Evolutionary conservation across 2,329 filamentous ascomycete species (phyloP).

Genomic region (Nannizzia gypsea): DNA sequence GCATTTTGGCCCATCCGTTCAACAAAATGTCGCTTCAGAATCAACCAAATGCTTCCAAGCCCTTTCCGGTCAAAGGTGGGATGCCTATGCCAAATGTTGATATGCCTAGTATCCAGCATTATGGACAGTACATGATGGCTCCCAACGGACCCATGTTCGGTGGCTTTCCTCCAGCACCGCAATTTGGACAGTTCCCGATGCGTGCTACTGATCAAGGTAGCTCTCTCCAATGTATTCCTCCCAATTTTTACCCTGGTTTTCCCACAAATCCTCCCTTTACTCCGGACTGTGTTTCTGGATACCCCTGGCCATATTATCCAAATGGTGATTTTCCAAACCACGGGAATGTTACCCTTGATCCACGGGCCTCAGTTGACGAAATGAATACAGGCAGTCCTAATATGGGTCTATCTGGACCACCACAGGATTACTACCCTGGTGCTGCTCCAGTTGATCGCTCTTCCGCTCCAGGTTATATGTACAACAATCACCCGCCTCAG

Average conservation of each 20-base stretch:
- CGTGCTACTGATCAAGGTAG: conserved; percentile 24
- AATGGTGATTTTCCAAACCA: conserved; percentile 28
- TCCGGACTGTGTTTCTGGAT: conserved; percentile 23
- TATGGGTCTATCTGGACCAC: conserved; percentile 47
- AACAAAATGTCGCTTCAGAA: conserved; percentile 21
- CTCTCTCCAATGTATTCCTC: conserved; percentile 25
- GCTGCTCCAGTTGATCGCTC: conserved; percentile 51
- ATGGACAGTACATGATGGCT: conserved; percentile 20
- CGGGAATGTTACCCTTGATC: conserved; percentile 25
- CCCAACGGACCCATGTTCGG: conserved; percentile 26
- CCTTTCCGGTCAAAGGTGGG: conserved; percentile 19
- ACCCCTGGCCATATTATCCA: conserved; percentile 28
- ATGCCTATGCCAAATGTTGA: conserved; percentile 20
- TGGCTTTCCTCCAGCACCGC: conserved; percentile 21
- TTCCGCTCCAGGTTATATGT: conserved; percentile 35
- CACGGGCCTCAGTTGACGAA: conserved; percentile 34
- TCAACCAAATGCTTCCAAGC: conserved; percentile 21
- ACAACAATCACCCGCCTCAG: conserved; percentile 55
- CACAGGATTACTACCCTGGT: conserved; percentile 49
- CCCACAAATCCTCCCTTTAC: conserved; percentile 22
- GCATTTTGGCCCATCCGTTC: conserved; percentile 18
- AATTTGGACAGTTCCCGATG: conserved; percentile 21
- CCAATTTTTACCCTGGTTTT: conserved; percentile 28
- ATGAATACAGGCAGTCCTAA: conserved; percentile 50
- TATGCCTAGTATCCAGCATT: conserved; percentile 20